These are phyloP conservation scores for Yamadazyma phyllophila DNA, from an alignment of 805 yeast species.

Conservation along the genomic window DNA sequence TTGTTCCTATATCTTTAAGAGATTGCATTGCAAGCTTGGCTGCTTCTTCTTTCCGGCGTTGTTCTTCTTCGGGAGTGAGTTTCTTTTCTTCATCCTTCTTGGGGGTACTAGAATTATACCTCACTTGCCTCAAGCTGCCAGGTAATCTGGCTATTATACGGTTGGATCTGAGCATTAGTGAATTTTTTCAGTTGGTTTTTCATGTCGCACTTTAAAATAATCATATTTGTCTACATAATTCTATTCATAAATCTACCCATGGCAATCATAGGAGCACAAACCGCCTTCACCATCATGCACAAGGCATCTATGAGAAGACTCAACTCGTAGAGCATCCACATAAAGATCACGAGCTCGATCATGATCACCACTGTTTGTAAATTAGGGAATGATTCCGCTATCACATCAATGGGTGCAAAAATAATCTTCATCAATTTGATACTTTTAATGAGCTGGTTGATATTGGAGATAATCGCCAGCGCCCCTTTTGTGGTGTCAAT, in stretches of 20 bases:
- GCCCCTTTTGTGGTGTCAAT: slow-evolving; percentile 19
- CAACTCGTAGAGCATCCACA: slow-evolving; percentile 43
- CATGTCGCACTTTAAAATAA: background rate
- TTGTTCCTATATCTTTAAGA: slow-evolving; percentile 37
- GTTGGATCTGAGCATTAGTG: slow-evolving; percentile 1
- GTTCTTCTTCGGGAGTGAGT: slow-evolving; percentile 13
- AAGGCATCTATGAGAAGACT: slow-evolving; percentile 42
- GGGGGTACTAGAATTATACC: slow-evolving; percentile 1
- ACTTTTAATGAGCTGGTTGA: slow-evolving; percentile 32
- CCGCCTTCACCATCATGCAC: slow-evolving; percentile 44
- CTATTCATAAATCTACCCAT: slow-evolving; percentile 43
- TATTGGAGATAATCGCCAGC: slow-evolving; percentile 26
- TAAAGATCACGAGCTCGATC: slow-evolving; percentile 35
- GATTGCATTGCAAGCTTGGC: slow-evolving; percentile 40
- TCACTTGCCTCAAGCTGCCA: background rate
- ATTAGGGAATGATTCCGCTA: slow-evolving; percentile 35
- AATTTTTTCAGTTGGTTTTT: background rate
- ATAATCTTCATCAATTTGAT: slow-evolving; percentile 34
- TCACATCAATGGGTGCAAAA: slow-evolving; percentile 40
- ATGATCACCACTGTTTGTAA: slow-evolving; percentile 40
- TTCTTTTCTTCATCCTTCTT: background rate
- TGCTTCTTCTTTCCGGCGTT: slow-evolving; percentile 28
- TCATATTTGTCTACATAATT: slow-evolving; percentile 24
- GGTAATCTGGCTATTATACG: background rate
- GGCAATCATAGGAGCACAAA: slow-evolving; percentile 48